Percentiles rank a stretch among this genome's conserved stretches.
Evolutionary conservation across 2,329 filamentous ascomycete species (phyloP).

Genomic region (Lachnellula arida): DNA sequence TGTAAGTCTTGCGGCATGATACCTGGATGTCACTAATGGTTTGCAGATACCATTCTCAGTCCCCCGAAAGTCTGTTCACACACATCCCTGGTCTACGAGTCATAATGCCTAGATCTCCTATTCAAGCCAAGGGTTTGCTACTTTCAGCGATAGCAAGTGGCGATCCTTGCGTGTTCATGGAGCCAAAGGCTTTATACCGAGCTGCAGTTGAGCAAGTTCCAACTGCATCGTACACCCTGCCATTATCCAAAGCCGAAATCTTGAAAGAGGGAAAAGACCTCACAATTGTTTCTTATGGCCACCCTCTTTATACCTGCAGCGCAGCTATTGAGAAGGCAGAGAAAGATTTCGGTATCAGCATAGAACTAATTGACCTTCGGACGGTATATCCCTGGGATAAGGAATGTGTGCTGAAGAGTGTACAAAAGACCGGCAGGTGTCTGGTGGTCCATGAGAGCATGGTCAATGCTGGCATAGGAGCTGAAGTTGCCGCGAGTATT

Average conservation of each 20-base stretch:
- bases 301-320: slow-evolving; percentile 64
- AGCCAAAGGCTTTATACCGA: slow-evolving; percentile 69
- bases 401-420: slow-evolving; percentile 59
- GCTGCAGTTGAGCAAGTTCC: slow-evolving; percentile 71
- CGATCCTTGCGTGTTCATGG: slow-evolving; percentile 71
- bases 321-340: slow-evolving; percentile 63
- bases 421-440: slow-evolving; percentile 64
- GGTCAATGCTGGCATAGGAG: slow-evolving; percentile 68
- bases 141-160: slow-evolving; percentile 57
- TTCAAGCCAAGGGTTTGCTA: slow-evolving; percentile 67
- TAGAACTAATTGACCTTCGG: slow-evolving; percentile 67
- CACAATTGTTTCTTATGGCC: slow-evolving; percentile 66
- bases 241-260: slow-evolving; percentile 64
- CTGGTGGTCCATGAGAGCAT: slow-evolving; percentile 72
- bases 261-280: slow-evolving; percentile 62
- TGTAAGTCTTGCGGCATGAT: slow-evolving; percentile 40
- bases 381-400: slow-evolving; percentile 73
- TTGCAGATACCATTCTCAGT: slow-evolving; percentile 62
- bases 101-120: slow-evolving; percentile 64
- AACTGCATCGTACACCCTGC: slow-evolving; percentile 60
- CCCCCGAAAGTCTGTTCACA: slow-evolving; percentile 65
- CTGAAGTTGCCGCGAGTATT: slow-evolving; percentile 67
- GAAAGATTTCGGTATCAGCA: slow-evolving; percentile 58
- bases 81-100: slow-evolving; percentile 67
- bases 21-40: slow-evolving; percentile 18